Evolutionary conservation across 129 eudicot genomes (phyloP).

Genomic region (Centrapalus pauciflorus): DNA sequence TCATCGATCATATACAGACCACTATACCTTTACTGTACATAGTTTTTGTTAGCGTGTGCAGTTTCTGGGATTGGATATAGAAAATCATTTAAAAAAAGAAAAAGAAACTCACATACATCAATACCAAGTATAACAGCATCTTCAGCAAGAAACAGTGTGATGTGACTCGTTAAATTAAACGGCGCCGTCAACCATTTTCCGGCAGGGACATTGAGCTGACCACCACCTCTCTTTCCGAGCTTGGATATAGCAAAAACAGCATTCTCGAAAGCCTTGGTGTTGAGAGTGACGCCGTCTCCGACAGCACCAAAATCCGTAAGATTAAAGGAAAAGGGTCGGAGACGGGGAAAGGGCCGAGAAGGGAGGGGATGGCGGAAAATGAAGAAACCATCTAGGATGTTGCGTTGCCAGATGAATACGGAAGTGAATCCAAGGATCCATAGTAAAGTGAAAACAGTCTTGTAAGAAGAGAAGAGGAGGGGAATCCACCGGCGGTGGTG

Average conservation of each 20-base stretch:
- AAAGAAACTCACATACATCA: slow-evolving; percentile 57
- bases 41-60: not conserved
- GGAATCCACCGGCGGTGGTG: slow-evolving; percentile 47
- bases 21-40: no score
- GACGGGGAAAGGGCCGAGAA: slow-evolving; percentile 34
- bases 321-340: slow-evolving; percentile 65
- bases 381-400: slow-evolving; percentile 35
- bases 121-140: slow-evolving; percentile 88
- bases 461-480: slow-evolving; percentile 40
- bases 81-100: no score
- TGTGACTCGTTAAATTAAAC: slow-evolving; percentile 88
- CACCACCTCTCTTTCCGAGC: slow-evolving; percentile 73
- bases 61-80: not conserved
- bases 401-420: slow-evolving; percentile 60
- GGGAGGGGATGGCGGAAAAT: slow-evolving; percentile 34
- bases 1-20: no score
- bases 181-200: slow-evolving; percentile 97
- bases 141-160: slow-evolving; percentile 86
- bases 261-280: slow-evolving; percentile 79
- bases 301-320: slow-evolving; percentile 88
- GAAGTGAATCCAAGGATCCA: slow-evolving; percentile 59
- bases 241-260: slow-evolving; percentile 62
- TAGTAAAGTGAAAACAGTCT: slow-evolving; percentile 51
- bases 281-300: slow-evolving; percentile 72
- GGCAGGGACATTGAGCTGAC: slow-evolving; percentile 93